Conservation (phyloP, 225 moss, liverwort and hornwort genomes). For the Marchantia polymorpha region DNA sequence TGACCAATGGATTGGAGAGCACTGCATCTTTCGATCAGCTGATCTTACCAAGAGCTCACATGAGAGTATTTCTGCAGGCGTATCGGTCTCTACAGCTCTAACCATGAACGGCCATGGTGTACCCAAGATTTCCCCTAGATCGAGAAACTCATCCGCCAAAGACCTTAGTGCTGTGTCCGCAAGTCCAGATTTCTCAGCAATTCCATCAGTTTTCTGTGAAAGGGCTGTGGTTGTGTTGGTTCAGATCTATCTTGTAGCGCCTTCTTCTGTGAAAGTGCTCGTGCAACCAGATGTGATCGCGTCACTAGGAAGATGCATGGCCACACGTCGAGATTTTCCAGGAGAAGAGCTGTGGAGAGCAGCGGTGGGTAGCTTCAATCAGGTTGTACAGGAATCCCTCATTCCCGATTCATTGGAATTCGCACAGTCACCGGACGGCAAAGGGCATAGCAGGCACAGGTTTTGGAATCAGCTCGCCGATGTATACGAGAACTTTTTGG, state of each 20-base stretch:
- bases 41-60: slow-evolving; percentile 17
- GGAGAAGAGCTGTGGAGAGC: slow-evolving; percentile 73
- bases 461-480: slow-evolving; percentile 97
- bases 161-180: slow-evolving; percentile 28
- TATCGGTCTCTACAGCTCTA: background rate
- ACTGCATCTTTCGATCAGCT: slow-evolving; percentile 39
- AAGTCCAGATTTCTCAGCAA: slow-evolving; percentile 32
- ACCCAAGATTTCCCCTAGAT: slow-evolving; percentile 1
- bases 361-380: slow-evolving; percentile 67
- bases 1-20: slow-evolving; percentile 40
- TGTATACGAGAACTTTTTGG: slow-evolving; percentile 88
- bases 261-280: slow-evolving; percentile 55
- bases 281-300: slow-evolving; percentile 80
- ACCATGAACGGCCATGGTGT: slow-evolving; percentile 37
- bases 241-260: slow-evolving; percentile 63
- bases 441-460: slow-evolving; percentile 58
- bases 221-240: slow-evolving; percentile 67
- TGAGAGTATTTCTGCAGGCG: background rate
- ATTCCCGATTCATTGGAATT: slow-evolving; percentile 52
- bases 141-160: slow-evolving; percentile 30
- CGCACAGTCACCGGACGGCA: slow-evolving; percentile 43
- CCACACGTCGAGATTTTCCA: slow-evolving; percentile 82
- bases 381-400: slow-evolving; percentile 65
- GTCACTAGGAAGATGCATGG: slow-evolving; percentile 94
- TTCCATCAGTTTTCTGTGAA: slow-evolving; percentile 63